These are phyloP conservation scores for Solanum sejunctum DNA, from an alignment of 257 asterid genomes.

Conservation along the genomic window DNA sequence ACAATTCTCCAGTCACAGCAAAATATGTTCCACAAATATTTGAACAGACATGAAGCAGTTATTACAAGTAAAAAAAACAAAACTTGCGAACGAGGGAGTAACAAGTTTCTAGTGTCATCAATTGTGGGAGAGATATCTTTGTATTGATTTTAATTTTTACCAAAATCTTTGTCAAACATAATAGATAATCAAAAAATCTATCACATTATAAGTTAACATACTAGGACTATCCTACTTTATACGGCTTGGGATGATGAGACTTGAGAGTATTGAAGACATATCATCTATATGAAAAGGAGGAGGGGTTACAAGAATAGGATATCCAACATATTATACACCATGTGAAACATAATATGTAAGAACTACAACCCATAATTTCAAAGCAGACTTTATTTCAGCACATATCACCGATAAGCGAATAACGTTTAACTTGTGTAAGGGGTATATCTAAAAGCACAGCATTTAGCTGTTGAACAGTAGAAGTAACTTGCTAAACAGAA, in stretches of 20 bases:
- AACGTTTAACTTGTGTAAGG: not conserved
- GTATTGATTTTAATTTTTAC: not conserved
- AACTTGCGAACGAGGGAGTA: not conserved
- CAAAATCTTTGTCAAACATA: not conserved
- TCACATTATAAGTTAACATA: not conserved
- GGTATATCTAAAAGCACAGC: not conserved
- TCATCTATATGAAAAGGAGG: not conserved
- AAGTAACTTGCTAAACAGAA: not conserved
- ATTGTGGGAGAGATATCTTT: not conserved
- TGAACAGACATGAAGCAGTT: not conserved
- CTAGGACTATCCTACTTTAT: not conserved
- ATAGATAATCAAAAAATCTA: not conserved
- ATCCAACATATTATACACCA: not conserved
- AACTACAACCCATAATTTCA: not conserved
- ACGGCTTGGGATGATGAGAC: not conserved
- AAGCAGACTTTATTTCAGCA: not conserved
- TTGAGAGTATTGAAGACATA: not conserved
- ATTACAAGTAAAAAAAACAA: too few relatives aligned
- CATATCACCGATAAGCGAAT: not conserved
- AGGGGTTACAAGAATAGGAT: not conserved
- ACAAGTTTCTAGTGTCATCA: not conserved
- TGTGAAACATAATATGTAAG: not conserved
- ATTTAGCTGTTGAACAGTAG: not conserved
- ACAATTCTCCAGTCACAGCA: not conserved
- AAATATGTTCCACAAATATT: not conserved